Evolutionary conservation across 805 yeast genomes (phyloP), one percentile per base, ranked within the genome.

Genomic region (Myxozyma mucilagina): DNA sequence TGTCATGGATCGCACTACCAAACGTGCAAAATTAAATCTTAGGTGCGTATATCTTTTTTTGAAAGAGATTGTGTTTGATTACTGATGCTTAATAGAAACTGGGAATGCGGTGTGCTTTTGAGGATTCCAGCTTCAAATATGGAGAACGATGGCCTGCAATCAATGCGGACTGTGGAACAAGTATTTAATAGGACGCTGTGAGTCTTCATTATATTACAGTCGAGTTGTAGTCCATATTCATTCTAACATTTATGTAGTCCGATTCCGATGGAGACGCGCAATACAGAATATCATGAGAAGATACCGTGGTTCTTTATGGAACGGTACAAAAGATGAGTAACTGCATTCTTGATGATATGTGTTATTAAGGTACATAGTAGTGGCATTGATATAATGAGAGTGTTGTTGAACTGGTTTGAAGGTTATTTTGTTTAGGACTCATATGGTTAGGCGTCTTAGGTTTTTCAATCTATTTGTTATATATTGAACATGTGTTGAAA

Each of bases 51-150:
- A 14, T 4, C 16, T 29, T 16, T 41, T 14, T 11, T 47, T 32
- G 36, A 14, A 20, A 16, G 20, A 3, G 44, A 29, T 4, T 7
- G 10, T 14, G 34, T 11, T 9, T 29, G 29, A 18, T 9, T 4
- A 50, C 51, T 55, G 9, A 44, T 29, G 3, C 4, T 16, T n/a
- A 11, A 13, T 31, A 53, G 66, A 32, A 64, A 64, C 51, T 64
- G 67, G 67, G 67, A 64, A 32, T 64, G 67, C 18, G 67, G 67
- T 5, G 67, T 64, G 4, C 44, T 63, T 16, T 16, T 64, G 9
- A 56, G 59, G 18, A 44, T 60, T 35, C 61, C 60, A 29, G 20
- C 36, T 32, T 13, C 41, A 18, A 20, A 10, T 49, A 16, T n/a
- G 16, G 45, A 41, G 24, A 3, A 16, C 41, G 56, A 20, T 5